Percentiles rank a stretch among this genome's conserved stretches.
Evolutionary conservation across 306 rosid species (phyloP).

Genomic region (Arachis stenosperma): DNA sequence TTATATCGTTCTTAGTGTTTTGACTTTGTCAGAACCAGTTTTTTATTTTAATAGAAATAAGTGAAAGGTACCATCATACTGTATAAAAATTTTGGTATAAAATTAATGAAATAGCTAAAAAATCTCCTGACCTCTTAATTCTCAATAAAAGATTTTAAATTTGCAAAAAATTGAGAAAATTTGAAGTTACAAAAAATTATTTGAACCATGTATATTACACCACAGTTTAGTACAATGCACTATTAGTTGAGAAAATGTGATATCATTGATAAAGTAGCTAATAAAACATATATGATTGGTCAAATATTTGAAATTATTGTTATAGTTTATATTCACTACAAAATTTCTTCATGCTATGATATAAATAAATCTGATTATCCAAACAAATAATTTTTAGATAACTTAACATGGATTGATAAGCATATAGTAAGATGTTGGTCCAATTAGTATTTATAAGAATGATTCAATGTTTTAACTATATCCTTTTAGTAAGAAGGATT

Average conservation of each 20-base stretch:
- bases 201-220: no score
- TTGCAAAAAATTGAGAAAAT: constrained; percentile 22
- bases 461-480: no score
- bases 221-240: constrained; percentile 33
- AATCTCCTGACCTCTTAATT: no score
- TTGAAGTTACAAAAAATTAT: constrained; percentile 38
- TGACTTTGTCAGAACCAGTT: constrained; percentile 66
- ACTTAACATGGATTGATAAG: no score
- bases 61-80: constrained; percentile 56
- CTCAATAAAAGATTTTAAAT: no score
- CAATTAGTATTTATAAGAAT: background rate
- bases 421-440: background rate
- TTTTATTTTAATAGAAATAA: constrained; percentile 58
- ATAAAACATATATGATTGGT: constrained; percentile 31
- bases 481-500: no score
- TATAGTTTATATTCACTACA: background rate
- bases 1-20: constrained; percentile 57
- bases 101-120: no score
- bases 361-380: background rate
- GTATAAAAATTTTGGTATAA: constrained; percentile 60
- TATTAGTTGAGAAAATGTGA: constrained; percentile 20
- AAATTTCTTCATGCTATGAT: constrained; percentile 33
- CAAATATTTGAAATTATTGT: constrained; percentile 45
- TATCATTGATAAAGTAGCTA: constrained; percentile 47
- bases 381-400: no score